Evolutionary conservation across 2,329 filamentous ascomycete genomes (phyloP).

Genomic region (Lomentospora prolificans): DNA sequence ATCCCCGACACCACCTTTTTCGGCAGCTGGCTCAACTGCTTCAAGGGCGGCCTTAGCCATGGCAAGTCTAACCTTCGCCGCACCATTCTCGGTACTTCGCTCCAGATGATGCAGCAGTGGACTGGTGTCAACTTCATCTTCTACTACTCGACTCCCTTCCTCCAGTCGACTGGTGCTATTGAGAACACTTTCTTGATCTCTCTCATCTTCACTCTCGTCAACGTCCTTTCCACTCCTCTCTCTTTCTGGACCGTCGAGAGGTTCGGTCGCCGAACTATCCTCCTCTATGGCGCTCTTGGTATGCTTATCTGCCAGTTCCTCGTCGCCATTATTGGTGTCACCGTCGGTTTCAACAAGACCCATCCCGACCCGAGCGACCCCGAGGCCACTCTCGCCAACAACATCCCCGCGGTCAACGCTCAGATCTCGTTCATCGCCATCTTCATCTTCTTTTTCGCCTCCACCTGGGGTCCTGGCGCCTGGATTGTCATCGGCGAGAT

Average conservation of each 20-base stretch:
- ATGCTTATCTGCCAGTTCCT: slow-evolving; percentile 86
- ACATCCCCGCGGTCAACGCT: slow-evolving; percentile 49
- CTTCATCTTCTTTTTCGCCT: slow-evolving; percentile 89
- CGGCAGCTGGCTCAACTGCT: slow-evolving; percentile 59
- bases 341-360: slow-evolving; percentile 42
- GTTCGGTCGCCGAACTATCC: slow-evolving; percentile 69
- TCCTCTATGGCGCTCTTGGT: slow-evolving; percentile 67
- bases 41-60: slow-evolving; percentile 52
- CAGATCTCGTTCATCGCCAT: slow-evolving; percentile 85
- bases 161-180: slow-evolving; percentile 68
- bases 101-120: slow-evolving; percentile 76
- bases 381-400: slow-evolving; percentile 32
- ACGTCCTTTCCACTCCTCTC: slow-evolving; percentile 74
- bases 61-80: slow-evolving; percentile 60
- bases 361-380: slow-evolving; percentile 33
- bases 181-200: slow-evolving; percentile 72
- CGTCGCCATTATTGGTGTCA: slow-evolving; percentile 66
- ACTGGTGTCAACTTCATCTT: slow-evolving; percentile 93
- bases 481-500: slow-evolving; percentile 85
- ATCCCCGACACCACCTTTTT: slow-evolving; percentile 58
- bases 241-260: slow-evolving; percentile 82
- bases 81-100: slow-evolving; percentile 60
- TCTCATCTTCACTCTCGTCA: slow-evolving; percentile 79
- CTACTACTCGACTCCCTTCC: slow-evolving; percentile 79
- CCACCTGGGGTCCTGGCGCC: slow-evolving; percentile 75